A percentile compares a stretch with the other conserved stretches of the same genome.
These are phyloP conservation scores for Polyplosphaeria fusca DNA, from an alignment of 495 filamentous ascomycete genomes.

Conservation along the genomic window DNA sequence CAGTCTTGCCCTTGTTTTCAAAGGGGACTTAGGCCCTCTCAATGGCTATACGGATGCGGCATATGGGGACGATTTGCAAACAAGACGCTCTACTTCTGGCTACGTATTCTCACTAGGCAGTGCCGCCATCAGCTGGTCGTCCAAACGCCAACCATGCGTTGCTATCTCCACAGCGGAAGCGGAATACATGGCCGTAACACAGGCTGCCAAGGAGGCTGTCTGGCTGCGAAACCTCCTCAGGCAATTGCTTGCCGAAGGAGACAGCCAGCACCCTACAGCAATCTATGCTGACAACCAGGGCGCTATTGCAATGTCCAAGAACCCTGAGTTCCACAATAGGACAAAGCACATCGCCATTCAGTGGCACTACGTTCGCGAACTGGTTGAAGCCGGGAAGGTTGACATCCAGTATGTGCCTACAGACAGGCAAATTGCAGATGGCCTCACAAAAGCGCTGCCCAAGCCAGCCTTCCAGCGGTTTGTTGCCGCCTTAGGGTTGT, in stretches of 20 bases:
- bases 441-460: constrained; percentile 38
- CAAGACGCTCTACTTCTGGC: constrained; percentile 38
- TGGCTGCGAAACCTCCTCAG: constrained; percentile 41
- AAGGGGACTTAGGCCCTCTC: constrained; percentile 25
- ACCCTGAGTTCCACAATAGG: constrained; percentile 28
- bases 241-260: constrained; percentile 32
- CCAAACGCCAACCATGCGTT: constrained; percentile 40
- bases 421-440: constrained; percentile 32
- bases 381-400: constrained; percentile 24
- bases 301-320: constrained; percentile 32
- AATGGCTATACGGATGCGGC: constrained; percentile 35
- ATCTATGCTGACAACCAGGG: constrained; percentile 37
- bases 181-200: constrained; percentile 41
- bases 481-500: no score
- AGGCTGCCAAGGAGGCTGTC: constrained; percentile 45
- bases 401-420: constrained; percentile 35
- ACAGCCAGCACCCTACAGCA: constrained; percentile 20
- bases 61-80: constrained; percentile 32
- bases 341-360: constrained; percentile 42
- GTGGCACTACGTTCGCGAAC: constrained; percentile 36
- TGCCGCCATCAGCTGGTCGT: constrained; percentile 42
- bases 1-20: constrained; percentile 28
- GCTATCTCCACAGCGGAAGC: constrained; percentile 44
- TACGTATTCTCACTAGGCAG: constrained; percentile 43
- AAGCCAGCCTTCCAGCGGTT: no score